phyloP scores from a whole-genome alignment of 192 early-diverging fungal genomes.

The Pilaira anomala region DNA sequence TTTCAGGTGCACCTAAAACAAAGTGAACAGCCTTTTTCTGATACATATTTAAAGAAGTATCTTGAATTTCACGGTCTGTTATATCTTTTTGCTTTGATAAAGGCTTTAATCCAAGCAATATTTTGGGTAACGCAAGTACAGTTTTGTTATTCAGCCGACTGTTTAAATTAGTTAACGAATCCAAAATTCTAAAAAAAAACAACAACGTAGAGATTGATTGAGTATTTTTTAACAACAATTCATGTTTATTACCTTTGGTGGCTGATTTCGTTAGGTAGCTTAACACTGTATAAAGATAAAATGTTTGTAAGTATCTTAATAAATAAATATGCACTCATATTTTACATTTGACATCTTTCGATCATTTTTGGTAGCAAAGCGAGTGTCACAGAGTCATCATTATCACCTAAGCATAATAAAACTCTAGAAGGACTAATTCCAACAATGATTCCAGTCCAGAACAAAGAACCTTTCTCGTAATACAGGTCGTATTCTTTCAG shows the following conservation, averaged over 20 bases:
- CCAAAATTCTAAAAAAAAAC: not conserved
- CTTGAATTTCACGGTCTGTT: slow-evolving; percentile 42
- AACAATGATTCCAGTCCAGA: no score
- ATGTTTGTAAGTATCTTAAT: not conserved
- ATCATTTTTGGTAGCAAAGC: not conserved
- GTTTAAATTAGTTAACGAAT: not conserved
- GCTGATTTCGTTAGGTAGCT: not conserved
- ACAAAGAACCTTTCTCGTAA: no score
- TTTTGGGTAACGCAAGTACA: no score
- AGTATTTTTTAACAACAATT: not conserved
- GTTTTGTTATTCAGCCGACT: not conserved
- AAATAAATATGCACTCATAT: not conserved
- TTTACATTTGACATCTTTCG: not conserved
- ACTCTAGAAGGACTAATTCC: no score
- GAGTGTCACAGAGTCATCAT: no score
- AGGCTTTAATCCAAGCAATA: no score
- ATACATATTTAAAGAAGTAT: slow-evolving; percentile 62
- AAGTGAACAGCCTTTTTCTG: slow-evolving; percentile 70
- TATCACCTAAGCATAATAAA: no score
- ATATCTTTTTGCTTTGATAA: no score
- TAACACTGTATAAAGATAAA: slow-evolving; percentile 11
- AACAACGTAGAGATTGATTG: no score
- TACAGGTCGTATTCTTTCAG: no score
- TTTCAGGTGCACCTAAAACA: slow-evolving; percentile 55
- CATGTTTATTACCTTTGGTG: not conserved